Evolutionary conservation across 1,284 basidiomycete species (phyloP).

Genomic region (Puccinia sorghi): DNA sequence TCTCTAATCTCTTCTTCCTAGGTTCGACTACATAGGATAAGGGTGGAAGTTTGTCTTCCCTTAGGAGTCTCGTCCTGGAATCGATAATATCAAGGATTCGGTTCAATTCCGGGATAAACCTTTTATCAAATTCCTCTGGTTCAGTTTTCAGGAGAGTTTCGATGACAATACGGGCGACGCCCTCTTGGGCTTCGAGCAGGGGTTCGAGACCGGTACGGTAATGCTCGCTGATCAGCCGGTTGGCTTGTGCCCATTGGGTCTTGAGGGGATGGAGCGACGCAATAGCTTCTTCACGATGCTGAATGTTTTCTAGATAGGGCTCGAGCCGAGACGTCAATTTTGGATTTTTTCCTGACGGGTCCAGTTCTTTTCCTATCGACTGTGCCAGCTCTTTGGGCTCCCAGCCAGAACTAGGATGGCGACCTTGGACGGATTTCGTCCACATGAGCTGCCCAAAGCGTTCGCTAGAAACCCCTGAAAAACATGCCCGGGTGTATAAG

Average conservation of each 20-base stretch:
- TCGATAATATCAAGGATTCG: too few relatives aligned
- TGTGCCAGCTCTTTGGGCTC: neutral
- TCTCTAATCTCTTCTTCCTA: too few relatives aligned
- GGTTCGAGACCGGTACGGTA: neutral
- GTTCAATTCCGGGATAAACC: too few relatives aligned
- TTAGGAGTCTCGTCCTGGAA: too few relatives aligned
- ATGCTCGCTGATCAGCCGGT: neutral
- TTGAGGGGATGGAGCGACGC: neutral
- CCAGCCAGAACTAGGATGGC: too few relatives aligned
- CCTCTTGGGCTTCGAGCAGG: neutral
- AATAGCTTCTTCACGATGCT: neutral
- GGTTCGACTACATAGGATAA: too few relatives aligned
- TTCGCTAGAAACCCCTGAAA: too few relatives aligned
- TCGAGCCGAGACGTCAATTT: neutral
- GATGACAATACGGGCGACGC: neutral
- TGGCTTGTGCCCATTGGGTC: neutral
- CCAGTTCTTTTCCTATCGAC: neutral
- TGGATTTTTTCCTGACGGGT: neutral
- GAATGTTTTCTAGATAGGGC: constrained; percentile 6
- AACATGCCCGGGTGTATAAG: too few relatives aligned
- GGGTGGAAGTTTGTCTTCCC: neutral
- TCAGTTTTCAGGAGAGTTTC: too few relatives aligned
- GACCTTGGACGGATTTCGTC: too few relatives aligned
- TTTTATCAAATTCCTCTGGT: too few relatives aligned
- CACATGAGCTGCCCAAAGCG: too few relatives aligned